Percentiles rank a stretch among this genome's conserved stretches.
phyloP scores from a whole-genome alignment of 1,284 basidiomycete genomes.

The Ustilago xerochloae region DNA sequence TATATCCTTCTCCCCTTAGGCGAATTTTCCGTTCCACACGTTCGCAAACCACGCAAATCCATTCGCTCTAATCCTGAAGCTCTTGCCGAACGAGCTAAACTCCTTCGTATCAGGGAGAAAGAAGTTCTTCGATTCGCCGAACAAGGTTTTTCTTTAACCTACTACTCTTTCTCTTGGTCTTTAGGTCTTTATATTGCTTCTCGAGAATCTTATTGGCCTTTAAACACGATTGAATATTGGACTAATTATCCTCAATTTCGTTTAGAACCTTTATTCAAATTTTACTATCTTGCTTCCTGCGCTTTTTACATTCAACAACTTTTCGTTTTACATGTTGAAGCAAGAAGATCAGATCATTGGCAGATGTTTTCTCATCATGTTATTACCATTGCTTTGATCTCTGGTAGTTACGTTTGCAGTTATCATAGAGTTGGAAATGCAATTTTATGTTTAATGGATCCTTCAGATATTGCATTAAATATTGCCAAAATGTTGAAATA shows the following conservation, averaged over 20 bases:
- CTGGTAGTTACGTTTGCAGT: conserved; percentile 81
- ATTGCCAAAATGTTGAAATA: conserved; percentile 92
- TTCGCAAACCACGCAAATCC: conserved; percentile 28
- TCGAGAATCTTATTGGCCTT: conserved; percentile 77
- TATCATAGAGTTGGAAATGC: conserved; percentile 88
- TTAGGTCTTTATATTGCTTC: conserved; percentile 84
- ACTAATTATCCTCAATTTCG: conserved; percentile 82
- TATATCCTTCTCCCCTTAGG: conserved; percentile 56
- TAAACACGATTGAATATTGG: conserved; percentile 81
- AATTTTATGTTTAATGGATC: conserved; percentile 91
- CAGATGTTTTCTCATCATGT: conserved; percentile 98
- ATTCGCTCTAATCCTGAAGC: conserved; percentile 9
- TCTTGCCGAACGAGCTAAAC: conserved; percentile 25
- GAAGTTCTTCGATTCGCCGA: conserved; percentile 88
- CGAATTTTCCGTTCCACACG: conserved; percentile 28
- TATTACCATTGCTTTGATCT: conserved; percentile 84
- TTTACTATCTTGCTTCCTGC: conserved; percentile 79
- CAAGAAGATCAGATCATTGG: conserved; percentile 86
- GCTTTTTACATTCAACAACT: conserved; percentile 94
- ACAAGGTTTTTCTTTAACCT: conserved; percentile 89
- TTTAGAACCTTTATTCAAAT: conserved; percentile 73
- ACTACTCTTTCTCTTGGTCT: conserved; percentile 80
- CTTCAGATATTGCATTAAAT: conserved; percentile 88
- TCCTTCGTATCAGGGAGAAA: conserved; percentile 71
- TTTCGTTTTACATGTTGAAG: conserved; percentile 90